Base-by-base conservation (phyloP, 2,329 filamentous ascomycete species). In the Chaetomiaceae sp. region DNA sequence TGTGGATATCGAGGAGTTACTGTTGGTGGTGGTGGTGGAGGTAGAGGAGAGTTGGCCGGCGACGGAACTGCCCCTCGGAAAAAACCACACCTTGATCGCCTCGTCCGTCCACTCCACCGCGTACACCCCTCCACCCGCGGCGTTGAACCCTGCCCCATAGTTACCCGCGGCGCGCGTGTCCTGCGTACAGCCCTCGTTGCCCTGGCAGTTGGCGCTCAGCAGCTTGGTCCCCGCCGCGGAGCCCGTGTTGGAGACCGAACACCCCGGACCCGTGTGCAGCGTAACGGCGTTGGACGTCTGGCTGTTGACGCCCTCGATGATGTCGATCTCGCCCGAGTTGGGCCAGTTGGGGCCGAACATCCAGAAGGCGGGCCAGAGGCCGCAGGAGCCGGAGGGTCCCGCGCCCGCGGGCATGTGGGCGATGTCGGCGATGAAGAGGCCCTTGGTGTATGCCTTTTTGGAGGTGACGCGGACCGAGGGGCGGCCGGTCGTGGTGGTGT, bases 61-160 rank as follows among this genome's bases (percentile, higher is more conserved):
- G 33, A 53, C 23, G 27, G 57, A 25, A 47, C 54, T 67, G 58
- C 68, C 69, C 55, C 88, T 85, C 0, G 84, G 76, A 71, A 95
- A 96, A 78, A 89, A 92, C 82, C 84, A 96, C 59, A 95, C 77
- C 37, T 79, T 79, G 68, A 97, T 94, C 58, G 76, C 76, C 0
- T 79, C 67, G 27, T 79, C 77, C 2, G 86, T 89, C 88, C 91
- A 95, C 69, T 91, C 84, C 52, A 85, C 81, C 31, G 83, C 87
- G 63, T 87, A 91, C 42, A 91, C 76, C 36, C 87, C 88, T 22
- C 88, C 88, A 9, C 79, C 78, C 29, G 71, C 78, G 22, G 72
- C 72, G 70, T 94, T 94, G 75, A 95, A 91, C 6, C 79, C 82
- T 23, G 80, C 72, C 14, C 87, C 87, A 61, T 84, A 88, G 60